Percentiles rank a stretch among this genome's conserved stretches.
These are phyloP conservation scores for Aspergillus pseudotamarii DNA, from an alignment of 2,329 filamentous ascomycete species.

Conservation along the genomic window DNA sequence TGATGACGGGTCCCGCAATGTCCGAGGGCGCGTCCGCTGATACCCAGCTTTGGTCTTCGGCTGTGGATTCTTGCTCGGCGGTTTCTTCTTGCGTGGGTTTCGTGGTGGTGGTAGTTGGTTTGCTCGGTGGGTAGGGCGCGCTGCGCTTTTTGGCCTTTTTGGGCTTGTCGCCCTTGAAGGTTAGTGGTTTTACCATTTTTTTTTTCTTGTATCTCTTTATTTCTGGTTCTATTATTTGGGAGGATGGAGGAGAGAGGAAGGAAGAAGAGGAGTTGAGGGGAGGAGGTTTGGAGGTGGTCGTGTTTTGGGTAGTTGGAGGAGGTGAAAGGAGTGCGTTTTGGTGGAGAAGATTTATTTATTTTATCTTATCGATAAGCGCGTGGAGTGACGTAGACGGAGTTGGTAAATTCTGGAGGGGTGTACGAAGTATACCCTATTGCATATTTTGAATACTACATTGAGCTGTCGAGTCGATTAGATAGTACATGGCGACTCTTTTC, in stretches of 20 bases:
- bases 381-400: neutral
- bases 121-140: conserved; percentile 41
- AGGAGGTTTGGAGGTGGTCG: conserved; percentile 82
- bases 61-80: conserved; percentile 28
- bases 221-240: conserved; percentile 3
- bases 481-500: neutral
- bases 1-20: conserved; percentile 77
- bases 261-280: conserved; percentile 60
- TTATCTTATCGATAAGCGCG: conserved; percentile 60
- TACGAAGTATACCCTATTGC: neutral
- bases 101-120: conserved; percentile 23
- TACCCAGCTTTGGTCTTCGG: conserved; percentile 86
- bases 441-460: neutral
- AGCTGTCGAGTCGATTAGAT: neutral
- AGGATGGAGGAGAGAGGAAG: neutral
- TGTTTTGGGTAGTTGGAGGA: conserved; percentile 79
- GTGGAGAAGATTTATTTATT: conserved; percentile 1
- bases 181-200: conserved; percentile 54
- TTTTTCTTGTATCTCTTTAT: neutral
- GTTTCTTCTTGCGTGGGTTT: neutral
- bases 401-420: no score
- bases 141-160: conserved; percentile 85
- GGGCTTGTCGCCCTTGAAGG: conserved; percentile 94
- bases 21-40: conserved; percentile 75
- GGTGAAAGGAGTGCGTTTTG: conserved; percentile 66